A percentile compares a stretch with the other conserved stretches of the same genome.
phyloP scores from a whole-genome alignment of 257 asterid species.

The Fraxinus excelsior region DNA sequence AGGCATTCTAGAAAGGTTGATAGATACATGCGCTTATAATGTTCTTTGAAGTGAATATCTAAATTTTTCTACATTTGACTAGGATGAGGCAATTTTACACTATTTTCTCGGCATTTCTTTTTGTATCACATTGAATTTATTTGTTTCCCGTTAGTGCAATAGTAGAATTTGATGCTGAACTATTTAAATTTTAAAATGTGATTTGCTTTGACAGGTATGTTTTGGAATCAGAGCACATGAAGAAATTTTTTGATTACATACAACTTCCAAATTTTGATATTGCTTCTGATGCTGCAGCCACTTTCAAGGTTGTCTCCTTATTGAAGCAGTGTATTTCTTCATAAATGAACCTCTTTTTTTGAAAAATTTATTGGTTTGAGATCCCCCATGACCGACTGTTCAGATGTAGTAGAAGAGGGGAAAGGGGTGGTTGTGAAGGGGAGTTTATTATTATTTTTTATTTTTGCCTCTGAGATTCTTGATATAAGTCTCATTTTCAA shows the following conservation, averaged over 20 bases:
- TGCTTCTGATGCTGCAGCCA: not conserved
- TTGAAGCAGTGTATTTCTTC: conserved; percentile 9
- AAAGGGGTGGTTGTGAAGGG: no score
- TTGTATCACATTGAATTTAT: not conserved
- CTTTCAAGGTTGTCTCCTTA: not conserved
- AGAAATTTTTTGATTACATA: not conserved
- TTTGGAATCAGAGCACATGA: not conserved
- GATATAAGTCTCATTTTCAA: no score
- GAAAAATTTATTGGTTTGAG: not conserved
- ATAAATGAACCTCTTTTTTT: no score
- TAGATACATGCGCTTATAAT: not conserved
- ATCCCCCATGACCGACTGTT: not conserved
- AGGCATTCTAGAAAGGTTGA: not conserved
- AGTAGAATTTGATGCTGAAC: conserved; percentile 20
- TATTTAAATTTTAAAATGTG: conserved; percentile 17
- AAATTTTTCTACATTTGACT: not conserved
- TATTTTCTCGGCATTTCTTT: not conserved
- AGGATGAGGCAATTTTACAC: conserved; percentile 10
- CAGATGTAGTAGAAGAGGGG: no score
- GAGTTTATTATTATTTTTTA: no score
- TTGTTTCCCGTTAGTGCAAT: conserved; percentile 13
- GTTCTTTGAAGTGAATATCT: not conserved
- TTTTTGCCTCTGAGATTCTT: no score
- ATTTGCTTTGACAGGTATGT: conserved; percentile 39
- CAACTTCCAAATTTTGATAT: not conserved